phyloP scores from a whole-genome alignment of 208 protist genomes.

The Trypanosoma rangeli region DNA sequence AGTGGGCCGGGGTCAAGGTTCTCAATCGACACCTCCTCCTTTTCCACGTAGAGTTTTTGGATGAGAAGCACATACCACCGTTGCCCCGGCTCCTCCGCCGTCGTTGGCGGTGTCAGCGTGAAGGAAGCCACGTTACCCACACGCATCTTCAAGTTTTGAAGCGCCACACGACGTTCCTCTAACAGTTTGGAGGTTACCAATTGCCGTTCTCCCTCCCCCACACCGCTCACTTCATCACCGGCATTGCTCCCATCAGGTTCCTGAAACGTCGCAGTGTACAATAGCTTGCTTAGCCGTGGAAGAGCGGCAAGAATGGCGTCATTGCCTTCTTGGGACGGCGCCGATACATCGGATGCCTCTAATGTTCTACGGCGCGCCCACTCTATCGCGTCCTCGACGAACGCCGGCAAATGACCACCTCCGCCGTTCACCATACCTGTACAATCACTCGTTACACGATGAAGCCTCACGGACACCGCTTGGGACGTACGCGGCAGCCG shows the following conservation, averaged over 20 bases:
- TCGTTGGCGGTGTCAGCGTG: not conserved
- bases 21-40: slow-evolving; percentile 42
- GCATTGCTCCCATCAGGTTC: slow-evolving; percentile 7
- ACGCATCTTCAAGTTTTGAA: slow-evolving; percentile 41
- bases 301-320: slow-evolving; percentile 22
- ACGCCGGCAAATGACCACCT: not conserved
- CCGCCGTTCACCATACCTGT: not conserved
- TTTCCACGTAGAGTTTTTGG: slow-evolving; percentile 45
- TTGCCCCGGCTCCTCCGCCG: not conserved
- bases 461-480: slow-evolving; percentile 8
- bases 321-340: slow-evolving; percentile 33
- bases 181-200: not conserved
- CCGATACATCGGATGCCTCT: slow-evolving; percentile 29
- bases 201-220: not conserved
- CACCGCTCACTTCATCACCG: no score
- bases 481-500: not conserved
- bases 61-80: slow-evolving; percentile 48
- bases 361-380: slow-evolving; percentile 9
- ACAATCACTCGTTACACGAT: not conserved
- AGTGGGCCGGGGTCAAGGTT: slow-evolving; percentile 33
- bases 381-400: slow-evolving; percentile 17
- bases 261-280: slow-evolving; percentile 32
- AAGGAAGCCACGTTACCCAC: slow-evolving; percentile 56
- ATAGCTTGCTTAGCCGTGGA: slow-evolving; percentile 25
- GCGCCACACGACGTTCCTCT: slow-evolving; percentile 11